Evolutionary conservation across 129 eudicot species (phyloP).

Genomic region (Chrysanthemum seticuspe): DNA sequence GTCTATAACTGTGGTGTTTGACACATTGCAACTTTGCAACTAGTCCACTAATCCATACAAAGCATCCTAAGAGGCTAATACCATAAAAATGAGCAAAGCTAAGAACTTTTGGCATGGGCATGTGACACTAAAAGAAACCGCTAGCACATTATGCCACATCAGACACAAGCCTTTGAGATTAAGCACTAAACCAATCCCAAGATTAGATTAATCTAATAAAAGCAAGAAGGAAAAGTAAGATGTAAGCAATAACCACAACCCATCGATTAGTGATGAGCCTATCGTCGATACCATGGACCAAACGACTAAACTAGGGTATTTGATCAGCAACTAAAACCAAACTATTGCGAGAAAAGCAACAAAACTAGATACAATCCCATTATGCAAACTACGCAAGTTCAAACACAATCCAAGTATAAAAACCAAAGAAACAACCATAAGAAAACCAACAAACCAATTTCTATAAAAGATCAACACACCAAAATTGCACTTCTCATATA

Average conservation of each 20-base stretch:
- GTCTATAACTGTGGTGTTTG: too few relatives aligned
- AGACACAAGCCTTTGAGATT: neutral
- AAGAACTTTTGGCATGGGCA: neutral
- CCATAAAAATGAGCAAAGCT: too few relatives aligned
- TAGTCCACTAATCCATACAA: too few relatives aligned
- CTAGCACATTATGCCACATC: neutral
- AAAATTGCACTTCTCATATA: neutral
- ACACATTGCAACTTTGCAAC: too few relatives aligned
- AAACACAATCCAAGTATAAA: constrained; percentile 3
- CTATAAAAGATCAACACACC: neutral
- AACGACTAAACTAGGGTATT: neutral
- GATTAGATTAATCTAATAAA: too few relatives aligned
- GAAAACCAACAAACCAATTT: neutral
- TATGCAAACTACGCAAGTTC: constrained; percentile 27
- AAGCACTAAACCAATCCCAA: too few relatives aligned
- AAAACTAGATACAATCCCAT: neutral
- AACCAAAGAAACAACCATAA: neutral
- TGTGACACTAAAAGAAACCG: neutral
- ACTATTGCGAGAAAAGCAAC: neutral
- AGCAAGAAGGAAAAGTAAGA: neutral
- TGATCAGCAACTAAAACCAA: neutral
- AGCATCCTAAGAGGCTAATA: too few relatives aligned
- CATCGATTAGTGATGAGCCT: neutral
- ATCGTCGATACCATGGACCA: neutral
- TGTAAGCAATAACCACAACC: neutral